Evolutionary conservation across 257 asterid genomes (phyloP).

Genomic region (Plantago ovata): DNA sequence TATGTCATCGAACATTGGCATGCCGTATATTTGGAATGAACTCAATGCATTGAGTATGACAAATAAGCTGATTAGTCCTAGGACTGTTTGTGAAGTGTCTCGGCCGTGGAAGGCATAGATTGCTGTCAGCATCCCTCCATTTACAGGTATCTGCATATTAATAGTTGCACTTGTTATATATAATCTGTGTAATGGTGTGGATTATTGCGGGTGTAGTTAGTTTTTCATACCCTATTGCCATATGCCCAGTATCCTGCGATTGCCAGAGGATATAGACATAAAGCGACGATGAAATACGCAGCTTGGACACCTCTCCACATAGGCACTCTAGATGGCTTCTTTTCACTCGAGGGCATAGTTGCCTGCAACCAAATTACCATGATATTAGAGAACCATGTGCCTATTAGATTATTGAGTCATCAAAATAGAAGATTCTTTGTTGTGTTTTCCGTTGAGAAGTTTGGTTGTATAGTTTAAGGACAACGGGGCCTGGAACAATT

Average conservation of each 20-base stretch:
- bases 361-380: conserved; percentile 39
- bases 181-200: not conserved
- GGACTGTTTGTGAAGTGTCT: conserved; percentile 42
- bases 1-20: conserved; percentile 76
- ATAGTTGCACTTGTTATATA: not conserved
- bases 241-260: conserved; percentile 89
- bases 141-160: conserved; percentile 52
- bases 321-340: conserved; percentile 81
- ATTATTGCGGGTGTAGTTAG: not conserved
- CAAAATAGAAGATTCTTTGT: not conserved
- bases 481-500: too few relatives aligned
- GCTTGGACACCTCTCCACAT: conserved; percentile 92
- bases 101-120: conserved; percentile 47
- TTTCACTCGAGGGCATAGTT: conserved; percentile 92
- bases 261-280: conserved; percentile 76
- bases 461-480: too few relatives aligned
- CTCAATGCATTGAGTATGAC: conserved; percentile 67
- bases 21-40: conserved; percentile 82
- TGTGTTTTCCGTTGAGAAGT: too few relatives aligned
- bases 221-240: conserved; percentile 57
- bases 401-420: too few relatives aligned
- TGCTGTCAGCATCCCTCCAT: conserved; percentile 76
- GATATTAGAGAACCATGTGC: not conserved
- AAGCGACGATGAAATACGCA: conserved; percentile 60
- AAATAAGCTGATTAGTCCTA: conserved; percentile 44